phyloP scores from a whole-genome alignment of 129 eudicot genomes.

The Tanacetum coccineum region DNA sequence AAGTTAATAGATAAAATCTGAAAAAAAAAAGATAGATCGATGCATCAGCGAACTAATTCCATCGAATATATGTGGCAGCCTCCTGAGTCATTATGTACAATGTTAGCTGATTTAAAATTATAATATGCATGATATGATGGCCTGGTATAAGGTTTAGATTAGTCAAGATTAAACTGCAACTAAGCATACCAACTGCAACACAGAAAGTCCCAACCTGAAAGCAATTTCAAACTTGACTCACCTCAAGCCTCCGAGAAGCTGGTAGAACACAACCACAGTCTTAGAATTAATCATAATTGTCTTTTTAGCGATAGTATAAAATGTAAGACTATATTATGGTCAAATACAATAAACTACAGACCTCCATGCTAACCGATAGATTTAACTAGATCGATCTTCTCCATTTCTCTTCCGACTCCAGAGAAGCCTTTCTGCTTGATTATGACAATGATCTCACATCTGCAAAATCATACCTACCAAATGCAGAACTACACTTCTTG shows the following conservation, averaged over 20 bases:
- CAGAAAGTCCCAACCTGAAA: constrained; percentile 97
- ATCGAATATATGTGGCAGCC: not conserved
- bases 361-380: constrained; percentile 63
- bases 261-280: constrained; percentile 23
- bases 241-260: constrained; percentile 99
- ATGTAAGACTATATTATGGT: not conserved
- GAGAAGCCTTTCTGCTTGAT: constrained; percentile 98
- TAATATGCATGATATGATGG: not conserved
- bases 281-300: not conserved
- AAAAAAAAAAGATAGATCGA: not conserved
- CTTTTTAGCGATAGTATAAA: not conserved
- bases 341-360: not conserved
- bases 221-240: constrained; percentile 89
- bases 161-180: constrained; percentile 62
- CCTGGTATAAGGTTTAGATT: not conserved
- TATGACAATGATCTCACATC: constrained; percentile 99
- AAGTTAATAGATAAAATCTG: not conserved
- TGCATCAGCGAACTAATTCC: not conserved
- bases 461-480: constrained; percentile 29
- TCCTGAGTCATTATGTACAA: not conserved
- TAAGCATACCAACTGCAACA: constrained; percentile 90
- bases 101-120: not conserved
- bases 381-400: constrained; percentile 95
- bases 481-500: constrained; percentile 8
- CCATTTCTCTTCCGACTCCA: constrained; percentile 99